A percentile compares a stretch with the other conserved stretches of the same genome.
These are phyloP conservation scores for Neolentinus lepideus DNA, from an alignment of 1,284 basidiomycete species.

Conservation along the genomic window DNA sequence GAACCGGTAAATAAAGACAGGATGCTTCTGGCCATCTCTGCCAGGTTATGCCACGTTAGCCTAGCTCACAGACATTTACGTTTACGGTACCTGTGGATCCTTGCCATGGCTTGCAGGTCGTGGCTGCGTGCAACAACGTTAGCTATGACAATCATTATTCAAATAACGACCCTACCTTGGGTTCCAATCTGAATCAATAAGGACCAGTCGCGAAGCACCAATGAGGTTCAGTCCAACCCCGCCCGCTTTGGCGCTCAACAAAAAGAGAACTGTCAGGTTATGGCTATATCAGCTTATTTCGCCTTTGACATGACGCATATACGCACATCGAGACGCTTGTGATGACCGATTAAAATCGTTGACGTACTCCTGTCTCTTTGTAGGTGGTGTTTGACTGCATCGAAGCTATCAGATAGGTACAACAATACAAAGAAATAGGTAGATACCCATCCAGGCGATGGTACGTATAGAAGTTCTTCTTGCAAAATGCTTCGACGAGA, in stretches of 20 bases:
- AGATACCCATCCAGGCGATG: conserved; percentile 87
- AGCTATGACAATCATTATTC: conserved; percentile 4
- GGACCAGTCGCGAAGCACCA: conserved; percentile 78
- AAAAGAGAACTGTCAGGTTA: conserved; percentile 66
- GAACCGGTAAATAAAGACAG: conserved; percentile 92
- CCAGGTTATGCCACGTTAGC: background rate
- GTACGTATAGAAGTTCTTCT: conserved; percentile 69
- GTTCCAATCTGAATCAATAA: conserved; percentile 96
- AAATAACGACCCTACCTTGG: conserved; percentile 50
- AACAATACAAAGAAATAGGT: conserved; percentile 10
- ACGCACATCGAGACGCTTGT: conserved; percentile 61
- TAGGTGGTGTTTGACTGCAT: conserved; percentile 67
- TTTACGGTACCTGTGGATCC: conserved; percentile 76
- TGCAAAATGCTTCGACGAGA: conserved; percentile 84
- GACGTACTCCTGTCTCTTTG: conserved; percentile 80
- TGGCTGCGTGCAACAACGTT: conserved; percentile 38
- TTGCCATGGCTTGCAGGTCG: conserved; percentile 96
- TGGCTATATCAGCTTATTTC: background rate
- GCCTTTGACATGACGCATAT: conserved; percentile 1
- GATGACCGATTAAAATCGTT: conserved; percentile 75
- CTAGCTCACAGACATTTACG: background rate
- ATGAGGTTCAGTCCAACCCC: conserved; percentile 94
- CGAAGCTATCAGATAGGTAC: background rate
- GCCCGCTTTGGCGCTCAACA: conserved; percentile 93
- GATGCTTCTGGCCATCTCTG: conserved; percentile 91